Percentiles rank a stretch among this genome's conserved stretches.
Conservation (phyloP, 345 rosid genomes). For the Gossypium herbaceum region DNA sequence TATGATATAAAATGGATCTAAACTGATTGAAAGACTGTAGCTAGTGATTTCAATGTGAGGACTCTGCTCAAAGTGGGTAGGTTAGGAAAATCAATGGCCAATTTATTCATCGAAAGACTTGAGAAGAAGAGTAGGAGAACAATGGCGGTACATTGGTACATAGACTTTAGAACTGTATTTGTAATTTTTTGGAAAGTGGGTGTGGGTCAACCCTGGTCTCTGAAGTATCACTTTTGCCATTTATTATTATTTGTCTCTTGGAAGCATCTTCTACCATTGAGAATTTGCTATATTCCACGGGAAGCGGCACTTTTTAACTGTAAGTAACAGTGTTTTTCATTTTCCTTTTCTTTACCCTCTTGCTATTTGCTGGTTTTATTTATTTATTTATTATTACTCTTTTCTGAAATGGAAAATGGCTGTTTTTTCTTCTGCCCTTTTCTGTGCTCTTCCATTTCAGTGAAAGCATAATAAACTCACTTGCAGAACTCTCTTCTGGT, state of each 20-base stretch:
- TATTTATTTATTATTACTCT: no score
- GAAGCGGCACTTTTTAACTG: not conserved
- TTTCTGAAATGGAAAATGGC: not conserved
- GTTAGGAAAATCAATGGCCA: not conserved
- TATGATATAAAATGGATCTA: not conserved
- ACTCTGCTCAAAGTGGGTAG: not conserved
- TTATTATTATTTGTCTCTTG: not conserved
- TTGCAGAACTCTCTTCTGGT: no score
- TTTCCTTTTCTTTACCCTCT: not conserved
- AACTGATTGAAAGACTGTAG: not conserved
- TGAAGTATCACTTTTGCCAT: not conserved
- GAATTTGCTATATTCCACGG: not conserved
- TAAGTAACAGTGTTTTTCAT: not conserved
- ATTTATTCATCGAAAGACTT: not conserved
- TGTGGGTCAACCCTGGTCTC: not conserved
- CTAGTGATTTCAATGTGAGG: no score
- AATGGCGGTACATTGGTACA: no score
- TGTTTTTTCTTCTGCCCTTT: not conserved
- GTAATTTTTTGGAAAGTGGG: not conserved
- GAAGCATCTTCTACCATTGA: not conserved
- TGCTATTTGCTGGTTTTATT: not conserved
- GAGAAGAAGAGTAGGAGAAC: not conserved
- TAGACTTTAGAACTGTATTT: not conserved
- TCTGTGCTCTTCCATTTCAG: not conserved
- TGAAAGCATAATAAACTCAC: no score